A percentile compares a stretch with the other conserved stretches of the same genome.
phyloP scores from a whole-genome alignment of 352 stramenopile genomes.

The Phytophthora multivora region DNA sequence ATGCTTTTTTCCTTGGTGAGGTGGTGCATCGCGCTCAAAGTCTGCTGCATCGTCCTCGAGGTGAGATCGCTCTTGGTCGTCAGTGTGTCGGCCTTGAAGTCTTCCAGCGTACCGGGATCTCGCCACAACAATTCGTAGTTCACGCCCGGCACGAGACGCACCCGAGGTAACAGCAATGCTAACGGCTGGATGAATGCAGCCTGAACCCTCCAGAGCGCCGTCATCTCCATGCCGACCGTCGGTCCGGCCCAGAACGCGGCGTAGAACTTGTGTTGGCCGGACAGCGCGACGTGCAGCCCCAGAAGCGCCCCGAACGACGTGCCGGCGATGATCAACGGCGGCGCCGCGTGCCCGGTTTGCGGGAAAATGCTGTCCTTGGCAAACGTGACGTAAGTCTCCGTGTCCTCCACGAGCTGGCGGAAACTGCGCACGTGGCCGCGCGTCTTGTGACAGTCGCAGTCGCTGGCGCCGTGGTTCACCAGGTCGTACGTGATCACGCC shows the following conservation, averaged over 20 bases:
- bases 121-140: constrained; percentile 43
- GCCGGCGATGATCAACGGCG: constrained; percentile 57
- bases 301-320: constrained; percentile 63
- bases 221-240: constrained; percentile 53
- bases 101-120: constrained; percentile 45
- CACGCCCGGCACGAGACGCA: constrained; percentile 48
- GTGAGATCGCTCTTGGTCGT: constrained; percentile 54
- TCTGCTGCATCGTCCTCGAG: constrained; percentile 33
- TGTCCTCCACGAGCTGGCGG: constrained; percentile 52
- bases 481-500: constrained; percentile 52
- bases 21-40: constrained; percentile 30
- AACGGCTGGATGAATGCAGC: constrained; percentile 47
- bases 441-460: constrained; percentile 33
- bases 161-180: constrained; percentile 36
- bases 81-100: constrained; percentile 56
- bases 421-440: constrained; percentile 43
- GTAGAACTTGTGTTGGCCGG: constrained; percentile 42
- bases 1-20: constrained; percentile 32
- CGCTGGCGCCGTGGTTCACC: constrained; percentile 48
- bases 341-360: constrained; percentile 4
- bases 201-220: constrained; percentile 46
- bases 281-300: constrained; percentile 52
- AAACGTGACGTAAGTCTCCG: constrained; percentile 42
- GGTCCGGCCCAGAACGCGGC: constrained; percentile 50
- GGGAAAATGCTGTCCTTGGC: constrained; percentile 37